Conservation (phyloP, 2,329 filamentous ascomycete species). For the Diaporthe sp. region DNA sequence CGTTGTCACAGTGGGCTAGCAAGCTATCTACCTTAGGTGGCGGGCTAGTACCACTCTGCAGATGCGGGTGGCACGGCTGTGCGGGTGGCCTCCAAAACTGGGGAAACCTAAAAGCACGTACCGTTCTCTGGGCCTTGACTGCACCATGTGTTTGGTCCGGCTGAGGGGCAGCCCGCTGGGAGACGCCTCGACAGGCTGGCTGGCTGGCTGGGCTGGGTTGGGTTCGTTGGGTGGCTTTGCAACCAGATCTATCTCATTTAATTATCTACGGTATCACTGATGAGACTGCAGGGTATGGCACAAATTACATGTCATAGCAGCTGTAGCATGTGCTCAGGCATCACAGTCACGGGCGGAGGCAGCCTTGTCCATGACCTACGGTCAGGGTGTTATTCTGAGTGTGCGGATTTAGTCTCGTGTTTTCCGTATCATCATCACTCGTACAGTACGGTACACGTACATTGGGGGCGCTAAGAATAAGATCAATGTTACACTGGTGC, state of each 20-base stretch:
- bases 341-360: constrained; percentile 16
- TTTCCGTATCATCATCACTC: background rate
- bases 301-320: constrained; percentile 1
- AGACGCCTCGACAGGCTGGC: constrained; percentile 17
- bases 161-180: constrained; percentile 20
- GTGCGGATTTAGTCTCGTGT: background rate
- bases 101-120: constrained; percentile 31
- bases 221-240: constrained; percentile 9
- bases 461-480: background rate
- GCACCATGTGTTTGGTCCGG: background rate
- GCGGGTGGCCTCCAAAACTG: constrained; percentile 34
- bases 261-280: background rate
- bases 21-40: no score
- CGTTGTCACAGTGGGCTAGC: constrained; percentile 21
- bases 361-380: constrained; percentile 16
- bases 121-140: background rate
- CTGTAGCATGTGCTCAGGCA: constrained; percentile 4
- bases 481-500: constrained; percentile 4
- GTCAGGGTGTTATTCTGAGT: background rate
- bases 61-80: background rate
- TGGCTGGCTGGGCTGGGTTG: background rate
- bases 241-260: background rate
- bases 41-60: background rate
- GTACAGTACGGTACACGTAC: background rate
- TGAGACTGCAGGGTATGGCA: background rate